Evolutionary conservation across 345 rosid species (phyloP), one percentile per base, ranked within the genome.

Genomic region (Alliaria petiolata): DNA sequence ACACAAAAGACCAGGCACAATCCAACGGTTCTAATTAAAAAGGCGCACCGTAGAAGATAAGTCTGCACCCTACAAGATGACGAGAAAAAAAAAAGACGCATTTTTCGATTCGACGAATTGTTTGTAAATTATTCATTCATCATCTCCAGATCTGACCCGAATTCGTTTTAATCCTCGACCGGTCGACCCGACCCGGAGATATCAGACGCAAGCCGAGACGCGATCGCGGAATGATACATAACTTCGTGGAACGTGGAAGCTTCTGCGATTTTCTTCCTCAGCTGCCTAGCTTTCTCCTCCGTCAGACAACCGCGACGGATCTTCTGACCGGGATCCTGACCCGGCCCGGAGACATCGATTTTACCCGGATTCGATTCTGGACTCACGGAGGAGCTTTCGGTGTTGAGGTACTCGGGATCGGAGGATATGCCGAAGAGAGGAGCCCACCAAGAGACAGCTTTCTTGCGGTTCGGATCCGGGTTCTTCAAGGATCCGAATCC

Each of bases 191-290:
- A 43, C 61, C 40, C 70, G 28, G 85, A 77, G 43, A 70, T 12
- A 54, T 87, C 92, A 15, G 82, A 82, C 4, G 92, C 96, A 34
- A 89, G 84, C 6, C 96, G 84, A 25, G 92, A 79, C 1, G 92
- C 96, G 64, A 89, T 85, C 36, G 90, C 87, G 1, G 92, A 89
- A 71, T 89, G 93, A 65, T 91, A 89, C 96, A 91, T 91, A 44
- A 42, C 84, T 39, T 89, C 93, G 34, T 86, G 97, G 61, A 76
- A 83, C 15, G 91, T 58, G 36, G 75, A 69, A 8, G 72, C 74
- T 77, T 83, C 96, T 57, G 63, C 61, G 8, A 79, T 84, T 82
- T 84, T 83, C 81, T 61, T 80, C 54, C 96, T 56, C 12, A 89
- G 72, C 77, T 80, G 79, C 58, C 42, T 83, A 53, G 92, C 96